Conservation (phyloP, 495 filamentous ascomycete species). For the Penicillium ochrochloron region DNA sequence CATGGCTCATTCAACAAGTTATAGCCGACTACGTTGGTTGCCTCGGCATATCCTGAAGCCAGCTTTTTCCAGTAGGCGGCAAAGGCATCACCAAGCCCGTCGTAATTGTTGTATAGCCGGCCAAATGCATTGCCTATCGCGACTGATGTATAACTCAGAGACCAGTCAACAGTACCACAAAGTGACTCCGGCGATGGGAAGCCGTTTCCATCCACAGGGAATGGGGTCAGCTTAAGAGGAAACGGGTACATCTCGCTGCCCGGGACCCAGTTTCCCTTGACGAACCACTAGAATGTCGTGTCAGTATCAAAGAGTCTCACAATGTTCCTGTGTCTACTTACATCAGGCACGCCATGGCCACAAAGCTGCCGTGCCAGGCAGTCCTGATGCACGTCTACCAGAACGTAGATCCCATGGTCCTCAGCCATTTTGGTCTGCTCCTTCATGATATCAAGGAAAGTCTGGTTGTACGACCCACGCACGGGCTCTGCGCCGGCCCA, state of each 20-base stretch:
- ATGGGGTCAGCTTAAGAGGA: neutral
- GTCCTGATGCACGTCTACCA: conserved; percentile 27
- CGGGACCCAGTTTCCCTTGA: neutral
- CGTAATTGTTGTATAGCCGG: conserved; percentile 24
- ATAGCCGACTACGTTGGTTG: conserved; percentile 25
- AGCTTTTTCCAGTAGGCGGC: conserved; percentile 28
- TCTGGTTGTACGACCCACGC: conserved; percentile 25
- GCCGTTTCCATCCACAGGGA: neutral
- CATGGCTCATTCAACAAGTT: conserved; percentile 27
- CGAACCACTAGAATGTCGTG: neutral
- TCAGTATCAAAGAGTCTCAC: neutral
- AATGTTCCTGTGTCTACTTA: neutral
- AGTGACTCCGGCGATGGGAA: neutral
- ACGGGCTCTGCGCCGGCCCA: conserved; percentile 27
- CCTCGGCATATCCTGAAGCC: conserved; percentile 20
- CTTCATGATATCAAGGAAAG: conserved; percentile 29
- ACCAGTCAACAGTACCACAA: neutral
- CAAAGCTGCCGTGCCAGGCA: conserved; percentile 18
- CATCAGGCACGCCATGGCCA: neutral
- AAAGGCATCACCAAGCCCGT: conserved; percentile 25
- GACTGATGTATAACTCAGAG: neutral
- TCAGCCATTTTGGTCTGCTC: conserved; percentile 27
- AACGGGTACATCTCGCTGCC: neutral
- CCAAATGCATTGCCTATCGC: conserved; percentile 24
- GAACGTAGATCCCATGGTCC: conserved; percentile 28